Evolutionary conservation across 2,329 filamentous ascomycete species (phyloP), one percentile per base, ranked within the genome.

Genomic region (Plenodomus lindquistii): DNA sequence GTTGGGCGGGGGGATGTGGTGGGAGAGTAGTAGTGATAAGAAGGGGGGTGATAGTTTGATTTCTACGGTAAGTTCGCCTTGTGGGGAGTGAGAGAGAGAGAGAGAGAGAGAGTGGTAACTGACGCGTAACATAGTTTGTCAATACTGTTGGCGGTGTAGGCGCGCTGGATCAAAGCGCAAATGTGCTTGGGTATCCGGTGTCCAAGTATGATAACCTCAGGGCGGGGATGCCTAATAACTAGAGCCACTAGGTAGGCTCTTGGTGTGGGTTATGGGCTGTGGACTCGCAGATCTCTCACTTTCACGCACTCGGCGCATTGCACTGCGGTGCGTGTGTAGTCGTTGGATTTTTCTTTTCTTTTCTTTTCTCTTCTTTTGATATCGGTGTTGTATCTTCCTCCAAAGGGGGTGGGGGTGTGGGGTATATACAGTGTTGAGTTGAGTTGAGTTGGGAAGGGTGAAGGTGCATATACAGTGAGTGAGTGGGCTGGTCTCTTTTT

Each of bases 171-270:
- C 73, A 73, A 62, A 75, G 71, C 42, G 60, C 76, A 16, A 90
- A 90, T 57, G 83, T 84, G 58, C 66, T 89, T 31, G 72, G 74
- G 34, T 89, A 85, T 64, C 86, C 87, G 4, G 72, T 80, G 41
- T 84, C 79, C 39, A 87, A 87, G 73, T 91, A 89, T 60, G 86
- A 89, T 42, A 91, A 91, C 63, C 57, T 91, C 46, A 50, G 53
- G 10, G 50, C 38, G 16, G 57, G 56, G 9, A 57, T 67, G 9
- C 60, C 60, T 2, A 60, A 59, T 18, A 59, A 62, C 42, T 60
- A 54, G 36, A 21, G 15, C 7, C 18, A 5, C 11, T 15, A 27
- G 27, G 29, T 7, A 20, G 16, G 17, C 13, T 17, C 22, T 31
- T 31, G 27, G 27, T 7, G 4, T 8, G 27, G 6, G 27, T 31